Evolutionary conservation across 257 asterid species (phyloP), one percentile per base, ranked within the genome.

Genomic region (Solanum peruvianum): DNA sequence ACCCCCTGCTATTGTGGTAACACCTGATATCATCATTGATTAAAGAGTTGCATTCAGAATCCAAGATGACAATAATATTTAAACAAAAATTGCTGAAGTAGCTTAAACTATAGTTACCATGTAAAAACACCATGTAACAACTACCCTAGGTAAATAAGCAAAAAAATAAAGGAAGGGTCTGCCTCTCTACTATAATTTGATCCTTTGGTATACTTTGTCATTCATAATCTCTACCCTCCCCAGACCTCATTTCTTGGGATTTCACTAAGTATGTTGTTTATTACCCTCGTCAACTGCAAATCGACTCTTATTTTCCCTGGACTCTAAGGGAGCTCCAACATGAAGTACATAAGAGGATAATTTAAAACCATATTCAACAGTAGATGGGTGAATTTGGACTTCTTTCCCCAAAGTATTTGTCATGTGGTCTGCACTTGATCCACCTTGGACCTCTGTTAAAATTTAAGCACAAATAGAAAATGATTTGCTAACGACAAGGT

Each of bases 1-100:
- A 64, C 98, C 99, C 52, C 99, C 99, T 83, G 98, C 98, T 84
- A 96, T 96, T 9, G 99, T 96, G 89, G 94, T 91, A 87, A 96
- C 99, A 49, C 99, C 99, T 96, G 89, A 52, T 64, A 72, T 86
- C 52, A 72, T 72, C 83, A 72, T 72, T 78, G n/a, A 35, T 25
- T 47, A 9, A 33, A 31, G 82, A 71, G 44, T 47, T 47, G 13
- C 49, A 73, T 62, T 86, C 16, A 52, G 52, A 35, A 27, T 27
- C 72, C 27, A 52, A 86, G 11, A 9, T 23, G 75, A 47, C 12
- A 6, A 71, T 7, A 72, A 45, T 49, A 70, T 49, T 13, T 3
- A 49, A 29, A 31, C 39, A 27, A 45, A 47, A 31, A 11, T 71
- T 13, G 52, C 56, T 70, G 58, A 70, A 45, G 41, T 71, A 72